phyloP scores from a whole-genome alignment of 2,329 filamentous ascomycete species.

The Diaporthe capsici region DNA sequence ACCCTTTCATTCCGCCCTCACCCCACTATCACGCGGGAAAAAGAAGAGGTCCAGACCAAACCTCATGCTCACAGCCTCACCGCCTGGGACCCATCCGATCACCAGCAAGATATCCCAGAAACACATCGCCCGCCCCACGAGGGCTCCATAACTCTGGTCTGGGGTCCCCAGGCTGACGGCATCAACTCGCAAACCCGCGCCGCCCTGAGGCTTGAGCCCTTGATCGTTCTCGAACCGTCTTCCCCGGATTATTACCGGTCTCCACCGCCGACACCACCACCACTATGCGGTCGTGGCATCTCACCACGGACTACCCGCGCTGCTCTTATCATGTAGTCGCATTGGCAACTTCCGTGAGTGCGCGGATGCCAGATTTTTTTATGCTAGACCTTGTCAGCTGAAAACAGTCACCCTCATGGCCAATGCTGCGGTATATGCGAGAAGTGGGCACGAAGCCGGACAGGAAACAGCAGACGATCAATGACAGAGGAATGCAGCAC shows the following conservation, averaged over 20 bases:
- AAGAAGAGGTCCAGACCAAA: conserved; percentile 5
- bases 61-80: conserved; percentile 19
- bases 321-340: neutral
- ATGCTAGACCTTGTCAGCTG: neutral
- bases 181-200: conserved; percentile 22
- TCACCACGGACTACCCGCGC: neutral
- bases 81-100: conserved; percentile 13
- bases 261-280: conserved; percentile 15
- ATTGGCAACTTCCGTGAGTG: neutral
- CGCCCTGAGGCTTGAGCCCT: conserved; percentile 24
- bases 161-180: conserved; percentile 33
- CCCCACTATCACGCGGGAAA: neutral
- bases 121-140: conserved; percentile 26
- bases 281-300: conserved; percentile 6
- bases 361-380: neutral
- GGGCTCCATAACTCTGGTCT: conserved; percentile 13
- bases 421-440: neutral
- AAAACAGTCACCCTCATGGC: neutral
- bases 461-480: neutral
- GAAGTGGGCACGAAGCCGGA: neutral
- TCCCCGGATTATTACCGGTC: conserved; percentile 36
- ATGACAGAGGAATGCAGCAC: neutral
- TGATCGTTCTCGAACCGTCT: conserved; percentile 34
- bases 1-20: conserved; percentile 17
- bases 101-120: conserved; percentile 24